phyloP scores from a whole-genome alignment of 2,329 filamentous ascomycete genomes.

The Monilinia vaccinii-corymbosi region DNA sequence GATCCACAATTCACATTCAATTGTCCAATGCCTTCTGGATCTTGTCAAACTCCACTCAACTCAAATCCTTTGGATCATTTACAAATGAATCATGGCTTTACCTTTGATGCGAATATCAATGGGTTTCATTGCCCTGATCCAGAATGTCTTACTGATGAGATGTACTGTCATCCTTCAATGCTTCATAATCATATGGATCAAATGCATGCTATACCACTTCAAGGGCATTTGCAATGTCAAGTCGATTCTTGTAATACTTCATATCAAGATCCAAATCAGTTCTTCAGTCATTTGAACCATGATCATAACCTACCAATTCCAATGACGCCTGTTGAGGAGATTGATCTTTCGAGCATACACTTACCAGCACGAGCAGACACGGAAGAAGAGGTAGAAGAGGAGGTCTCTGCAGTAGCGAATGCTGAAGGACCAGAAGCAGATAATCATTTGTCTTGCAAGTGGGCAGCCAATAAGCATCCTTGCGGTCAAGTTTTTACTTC shows the following conservation, averaged over 20 bases:
- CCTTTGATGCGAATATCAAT: constrained; percentile 18
- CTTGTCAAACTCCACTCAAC: constrained; percentile 18
- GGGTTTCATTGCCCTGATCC: constrained; percentile 24
- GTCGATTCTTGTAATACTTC: constrained; percentile 20
- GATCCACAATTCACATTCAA: constrained; percentile 25
- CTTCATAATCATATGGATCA: constrained; percentile 27
- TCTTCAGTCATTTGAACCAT: constrained; percentile 22
- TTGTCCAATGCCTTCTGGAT: constrained; percentile 23
- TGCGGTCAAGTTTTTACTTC: constrained; percentile 18
- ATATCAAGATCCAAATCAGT: constrained; percentile 20
- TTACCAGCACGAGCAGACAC: background rate
- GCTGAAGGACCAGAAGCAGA: background rate
- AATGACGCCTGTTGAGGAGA: constrained; percentile 14
- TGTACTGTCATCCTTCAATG: constrained; percentile 19
- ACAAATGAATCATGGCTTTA: constrained; percentile 22
- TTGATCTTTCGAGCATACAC: constrained; percentile 11
- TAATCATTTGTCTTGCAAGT: constrained; percentile 22
- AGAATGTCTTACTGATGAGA: constrained; percentile 17
- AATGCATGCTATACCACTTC: constrained; percentile 23
- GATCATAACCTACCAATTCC: constrained; percentile 19
- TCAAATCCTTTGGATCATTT: constrained; percentile 25
- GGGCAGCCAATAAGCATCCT: constrained; percentile 14
- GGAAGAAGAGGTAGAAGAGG: background rate
- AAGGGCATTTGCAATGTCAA: constrained; percentile 22
- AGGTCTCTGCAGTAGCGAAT: background rate